phyloP scores from a whole-genome alignment of 495 filamentous ascomycete genomes.

The Neurospora sp. region DNA sequence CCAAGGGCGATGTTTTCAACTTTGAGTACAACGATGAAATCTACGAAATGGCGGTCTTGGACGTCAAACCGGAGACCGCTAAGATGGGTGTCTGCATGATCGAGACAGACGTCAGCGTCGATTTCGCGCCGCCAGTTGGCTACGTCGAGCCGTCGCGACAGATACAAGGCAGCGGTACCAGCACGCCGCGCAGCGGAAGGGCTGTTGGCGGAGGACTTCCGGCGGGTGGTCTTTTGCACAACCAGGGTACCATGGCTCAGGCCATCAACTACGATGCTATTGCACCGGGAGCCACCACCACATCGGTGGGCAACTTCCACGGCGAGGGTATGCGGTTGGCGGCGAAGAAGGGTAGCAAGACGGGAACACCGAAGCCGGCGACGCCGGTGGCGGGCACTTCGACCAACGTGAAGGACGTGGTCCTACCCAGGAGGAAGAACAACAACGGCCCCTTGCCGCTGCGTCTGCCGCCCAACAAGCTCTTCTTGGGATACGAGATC shows the following conservation, averaged over 20 bases:
- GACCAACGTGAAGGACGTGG: constrained; percentile 40
- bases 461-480: constrained; percentile 72
- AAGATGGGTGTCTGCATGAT: constrained; percentile 82
- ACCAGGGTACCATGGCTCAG: constrained; percentile 88
- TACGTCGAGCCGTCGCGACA: constrained; percentile 74
- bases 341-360: constrained; percentile 69
- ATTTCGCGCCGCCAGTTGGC: constrained; percentile 88
- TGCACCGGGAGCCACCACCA: constrained; percentile 60
- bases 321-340: constrained; percentile 67
- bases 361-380: constrained; percentile 66
- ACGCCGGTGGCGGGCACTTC: constrained; percentile 67
- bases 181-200: constrained; percentile 42
- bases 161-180: constrained; percentile 45
- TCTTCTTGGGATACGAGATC: constrained; percentile 94
- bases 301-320: constrained; percentile 65
- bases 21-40: constrained; percentile 91
- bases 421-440: constrained; percentile 36
- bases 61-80: constrained; percentile 72
- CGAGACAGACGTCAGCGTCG: constrained; percentile 90
- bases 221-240: constrained; percentile 62
- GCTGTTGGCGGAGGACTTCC: constrained; percentile 39
- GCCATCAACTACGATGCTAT: constrained; percentile 96
- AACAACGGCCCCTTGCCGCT: constrained; percentile 86
- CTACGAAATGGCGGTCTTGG: constrained; percentile 85
- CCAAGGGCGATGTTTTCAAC: constrained; percentile 84